Conservation (phyloP, 129 eudicot genomes). For the Pittosporum tobira region DNA sequence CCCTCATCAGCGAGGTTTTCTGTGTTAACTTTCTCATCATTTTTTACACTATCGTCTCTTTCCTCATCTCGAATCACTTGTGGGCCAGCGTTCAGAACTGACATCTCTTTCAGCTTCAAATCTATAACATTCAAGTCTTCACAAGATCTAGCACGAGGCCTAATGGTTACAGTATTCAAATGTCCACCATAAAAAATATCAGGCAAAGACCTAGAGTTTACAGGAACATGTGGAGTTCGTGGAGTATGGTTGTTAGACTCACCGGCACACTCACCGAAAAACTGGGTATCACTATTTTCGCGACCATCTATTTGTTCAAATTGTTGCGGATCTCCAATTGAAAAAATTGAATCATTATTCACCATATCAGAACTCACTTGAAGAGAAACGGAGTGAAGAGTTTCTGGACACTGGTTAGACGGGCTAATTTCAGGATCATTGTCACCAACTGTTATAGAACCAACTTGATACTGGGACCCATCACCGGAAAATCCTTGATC, state of each 20-base stretch:
- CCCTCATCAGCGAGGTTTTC: slow-evolving; percentile 32
- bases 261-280: slow-evolving; percentile 27
- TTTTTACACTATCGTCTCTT: slow-evolving; percentile 19
- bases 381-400: slow-evolving; percentile 35
- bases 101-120: slow-evolving; percentile 29
- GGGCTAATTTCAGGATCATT: slow-evolving; percentile 23
- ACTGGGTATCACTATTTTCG: slow-evolving; percentile 36
- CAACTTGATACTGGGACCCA: slow-evolving; percentile 27
- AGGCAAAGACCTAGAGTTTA: slow-evolving; percentile 62
- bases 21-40: slow-evolving; percentile 26
- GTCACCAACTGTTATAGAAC: slow-evolving; percentile 15
- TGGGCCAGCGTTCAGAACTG: slow-evolving; percentile 21
- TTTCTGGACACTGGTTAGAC: slow-evolving; percentile 31
- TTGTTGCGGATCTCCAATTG: slow-evolving; percentile 37
- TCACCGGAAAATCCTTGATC: slow-evolving; percentile 31
- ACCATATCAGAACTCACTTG: slow-evolving; percentile 44
- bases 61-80: slow-evolving; percentile 19
- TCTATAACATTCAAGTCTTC: slow-evolving; percentile 45
- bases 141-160: slow-evolving; percentile 43
- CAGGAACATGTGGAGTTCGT: slow-evolving; percentile 22
- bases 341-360: slow-evolving; percentile 43
- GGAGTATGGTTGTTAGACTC: slow-evolving; percentile 26
- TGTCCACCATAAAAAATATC: slow-evolving; percentile 19
- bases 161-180: slow-evolving; percentile 11
- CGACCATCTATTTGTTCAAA: slow-evolving; percentile 31